Conservation (phyloP, 768 basidiomycete species). For the Chiua virens region DNA sequence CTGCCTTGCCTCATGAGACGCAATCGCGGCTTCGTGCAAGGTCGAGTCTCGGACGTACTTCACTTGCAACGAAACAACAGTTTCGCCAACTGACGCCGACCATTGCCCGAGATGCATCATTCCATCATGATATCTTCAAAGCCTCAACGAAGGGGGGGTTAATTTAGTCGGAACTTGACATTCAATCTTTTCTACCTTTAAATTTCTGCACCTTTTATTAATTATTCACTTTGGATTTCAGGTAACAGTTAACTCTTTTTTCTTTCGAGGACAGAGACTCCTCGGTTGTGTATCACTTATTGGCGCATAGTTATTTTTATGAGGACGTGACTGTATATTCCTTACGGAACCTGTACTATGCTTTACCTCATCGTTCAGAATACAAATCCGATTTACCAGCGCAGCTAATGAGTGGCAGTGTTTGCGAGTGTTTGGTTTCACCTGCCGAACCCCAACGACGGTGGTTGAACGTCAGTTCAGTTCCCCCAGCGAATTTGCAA, state of each 20-base stretch:
- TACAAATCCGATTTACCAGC: too few relatives aligned
- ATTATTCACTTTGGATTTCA: constrained; percentile 14
- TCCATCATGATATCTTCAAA: constrained; percentile 15
- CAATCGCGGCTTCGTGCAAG: not conserved
- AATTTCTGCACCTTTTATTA: not conserved
- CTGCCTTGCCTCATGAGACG: constrained; percentile 6
- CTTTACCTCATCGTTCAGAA: not conserved
- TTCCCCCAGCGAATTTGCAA: constrained; percentile 29
- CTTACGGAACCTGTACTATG: constrained; percentile 22
- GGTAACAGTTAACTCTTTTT: constrained; percentile 4
- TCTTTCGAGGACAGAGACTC: constrained; percentile 10
- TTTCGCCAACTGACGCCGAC: constrained; percentile 6
- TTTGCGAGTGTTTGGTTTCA: constrained; percentile 25
- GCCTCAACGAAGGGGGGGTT: constrained; percentile 10
- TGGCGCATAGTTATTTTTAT: constrained; percentile 7
- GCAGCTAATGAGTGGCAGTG: not conserved
- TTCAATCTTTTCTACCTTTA: not conserved
- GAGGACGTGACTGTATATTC: constrained; percentile 13
- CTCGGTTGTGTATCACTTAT: constrained; percentile 20
- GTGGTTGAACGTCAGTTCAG: constrained; percentile 5
- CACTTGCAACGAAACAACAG: constrained; percentile 11
- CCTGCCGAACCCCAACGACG: constrained; percentile 34
- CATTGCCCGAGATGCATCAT: constrained; percentile 21
- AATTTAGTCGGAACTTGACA: constrained; percentile 20
- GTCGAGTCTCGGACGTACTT: not conserved